Conservation (phyloP, 257 asterid species). For the Primulina tabacum region DNA sequence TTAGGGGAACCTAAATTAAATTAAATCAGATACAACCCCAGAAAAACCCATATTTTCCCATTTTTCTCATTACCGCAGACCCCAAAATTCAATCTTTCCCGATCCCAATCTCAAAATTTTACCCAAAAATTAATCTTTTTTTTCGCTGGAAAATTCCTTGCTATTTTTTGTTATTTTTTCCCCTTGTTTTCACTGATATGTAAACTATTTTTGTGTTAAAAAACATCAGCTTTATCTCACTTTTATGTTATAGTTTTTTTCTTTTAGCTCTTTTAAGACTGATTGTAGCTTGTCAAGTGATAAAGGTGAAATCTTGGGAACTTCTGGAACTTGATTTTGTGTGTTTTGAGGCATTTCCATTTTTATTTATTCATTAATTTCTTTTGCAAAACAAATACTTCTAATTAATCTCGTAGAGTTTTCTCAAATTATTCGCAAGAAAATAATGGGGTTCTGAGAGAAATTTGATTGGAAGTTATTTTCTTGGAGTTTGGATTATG, state of each 20-base stretch:
- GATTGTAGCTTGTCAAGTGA: constrained; percentile 26
- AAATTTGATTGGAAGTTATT: constrained; percentile 11
- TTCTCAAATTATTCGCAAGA: constrained; percentile 19
- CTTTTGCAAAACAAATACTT: constrained; percentile 4
- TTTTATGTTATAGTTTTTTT: constrained; percentile 28
- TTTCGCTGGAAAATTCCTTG: constrained; percentile 26
- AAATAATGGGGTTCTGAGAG: constrained; percentile 39
- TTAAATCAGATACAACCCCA: constrained; percentile 39
- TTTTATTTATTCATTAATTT: constrained; percentile 5
- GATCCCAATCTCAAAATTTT: constrained; percentile 25
- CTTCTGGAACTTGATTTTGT: constrained; percentile 30
- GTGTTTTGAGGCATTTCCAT: constrained; percentile 10
- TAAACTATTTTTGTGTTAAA: constrained; percentile 2
- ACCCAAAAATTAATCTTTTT: constrained; percentile 30
- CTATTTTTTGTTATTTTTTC: not conserved
- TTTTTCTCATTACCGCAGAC: constrained; percentile 37
- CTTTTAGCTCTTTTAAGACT: constrained; percentile 26
- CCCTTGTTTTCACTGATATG: not conserved
- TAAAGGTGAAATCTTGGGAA: constrained; percentile 26
- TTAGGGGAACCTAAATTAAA: constrained; percentile 44
- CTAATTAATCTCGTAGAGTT: constrained; percentile 14
- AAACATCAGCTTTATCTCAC: constrained; percentile 23
- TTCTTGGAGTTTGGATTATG: constrained; percentile 35
- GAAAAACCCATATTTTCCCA: constrained; percentile 36
- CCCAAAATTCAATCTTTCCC: constrained; percentile 36